Base-by-base conservation (phyloP, 768 basidiomycete genomes). In the Sistotremastrum niveocremeum region DNA sequence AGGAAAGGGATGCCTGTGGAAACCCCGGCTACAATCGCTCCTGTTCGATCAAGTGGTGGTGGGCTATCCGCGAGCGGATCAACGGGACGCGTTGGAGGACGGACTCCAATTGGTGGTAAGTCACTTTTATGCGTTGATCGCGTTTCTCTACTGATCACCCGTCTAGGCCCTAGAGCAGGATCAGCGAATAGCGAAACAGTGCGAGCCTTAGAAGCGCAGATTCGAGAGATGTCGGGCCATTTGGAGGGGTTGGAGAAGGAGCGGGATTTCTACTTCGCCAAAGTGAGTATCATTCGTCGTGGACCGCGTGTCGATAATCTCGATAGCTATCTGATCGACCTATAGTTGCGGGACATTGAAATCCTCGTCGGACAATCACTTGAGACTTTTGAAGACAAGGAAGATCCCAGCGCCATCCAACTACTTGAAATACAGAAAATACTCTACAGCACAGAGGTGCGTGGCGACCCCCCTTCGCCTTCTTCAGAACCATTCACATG, bases 221-320 rank as follows among this genome's bases (percentile, higher is more conserved):
- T 95, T 46, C 73, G 76, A 51, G 95, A 98, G 51, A 71, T 95
- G 68, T 76, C 77, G 34, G 61, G 68, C 0, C 84, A 88, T 57
- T 67, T 95, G 52, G 90, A 93, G 59, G 86, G 87, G 1, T 67
- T 98, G 36, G 91, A 98, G 71, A 97, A 91, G 69, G 95, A 99
- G 65, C 70, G 93, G 40, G 93, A 98, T 62, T 98, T 99, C 63
- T 99, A 99, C 65, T 99, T 98, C 63, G 81, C 84, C 57, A 99
- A 97, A 77, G 93, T 94, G 54, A 41, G 72, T 55, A 31, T 7
- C 40, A 34, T 10, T 32, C 41, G 30, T 44, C 48, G 40, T 6
- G 43, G 37, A 37, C 38, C 37, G 41, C 46, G 52, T 42, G 7
- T 39, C 45, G 46, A 29, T 32, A 11, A 46, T 7, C 28, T 42